Evolutionary conservation across 495 filamentous ascomycete species (phyloP).

Genomic region (Hyaloscypha bicolor): DNA sequence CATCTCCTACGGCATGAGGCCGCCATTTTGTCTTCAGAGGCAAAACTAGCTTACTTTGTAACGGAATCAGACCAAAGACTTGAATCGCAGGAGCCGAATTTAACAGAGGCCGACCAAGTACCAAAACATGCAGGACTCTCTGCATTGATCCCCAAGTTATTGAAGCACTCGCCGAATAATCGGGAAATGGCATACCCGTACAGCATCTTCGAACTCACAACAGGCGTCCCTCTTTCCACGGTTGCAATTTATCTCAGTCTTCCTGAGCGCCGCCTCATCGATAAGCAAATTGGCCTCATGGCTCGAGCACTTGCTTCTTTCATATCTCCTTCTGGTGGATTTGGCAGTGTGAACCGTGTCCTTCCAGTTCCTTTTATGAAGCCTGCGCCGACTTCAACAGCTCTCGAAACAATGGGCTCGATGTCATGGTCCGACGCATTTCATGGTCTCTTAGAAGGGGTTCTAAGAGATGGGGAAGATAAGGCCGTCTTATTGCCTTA

Average conservation of each 20-base stretch:
- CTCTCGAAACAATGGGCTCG: slow-evolving; percentile 46
- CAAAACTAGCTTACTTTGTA: slow-evolving; percentile 35
- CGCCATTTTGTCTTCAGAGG: slow-evolving; percentile 57
- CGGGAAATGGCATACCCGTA: slow-evolving; percentile 48
- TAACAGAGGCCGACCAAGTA: not conserved
- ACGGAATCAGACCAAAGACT: not conserved
- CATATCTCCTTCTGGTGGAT: slow-evolving; percentile 43
- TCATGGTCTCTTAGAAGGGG: slow-evolving; percentile 57
- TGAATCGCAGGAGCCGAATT: not conserved
- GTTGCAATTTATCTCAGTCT: slow-evolving; percentile 28
- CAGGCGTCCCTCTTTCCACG: slow-evolving; percentile 36
- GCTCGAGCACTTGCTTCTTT: slow-evolving; percentile 49
- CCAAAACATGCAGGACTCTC: slow-evolving; percentile 1
- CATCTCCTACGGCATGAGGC: slow-evolving; percentile 62
- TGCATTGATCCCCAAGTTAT: slow-evolving; percentile 32
- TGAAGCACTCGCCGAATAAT: slow-evolving; percentile 48
- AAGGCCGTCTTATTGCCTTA: slow-evolving; percentile 69
- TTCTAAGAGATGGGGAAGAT: slow-evolving; percentile 71
- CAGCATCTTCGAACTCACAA: slow-evolving; percentile 56
- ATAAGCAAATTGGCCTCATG: slow-evolving; percentile 47
- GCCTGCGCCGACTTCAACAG: slow-evolving; percentile 38
- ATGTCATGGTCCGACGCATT: slow-evolving; percentile 65
- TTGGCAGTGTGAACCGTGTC: slow-evolving; percentile 43
- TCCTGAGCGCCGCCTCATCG: slow-evolving; percentile 23
- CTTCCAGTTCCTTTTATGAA: slow-evolving; percentile 45